Percentiles rank a stretch among this genome's conserved stretches.
Conservation (phyloP, 1,284 basidiomycete genomes). For the Volvariella surrecta region DNA sequence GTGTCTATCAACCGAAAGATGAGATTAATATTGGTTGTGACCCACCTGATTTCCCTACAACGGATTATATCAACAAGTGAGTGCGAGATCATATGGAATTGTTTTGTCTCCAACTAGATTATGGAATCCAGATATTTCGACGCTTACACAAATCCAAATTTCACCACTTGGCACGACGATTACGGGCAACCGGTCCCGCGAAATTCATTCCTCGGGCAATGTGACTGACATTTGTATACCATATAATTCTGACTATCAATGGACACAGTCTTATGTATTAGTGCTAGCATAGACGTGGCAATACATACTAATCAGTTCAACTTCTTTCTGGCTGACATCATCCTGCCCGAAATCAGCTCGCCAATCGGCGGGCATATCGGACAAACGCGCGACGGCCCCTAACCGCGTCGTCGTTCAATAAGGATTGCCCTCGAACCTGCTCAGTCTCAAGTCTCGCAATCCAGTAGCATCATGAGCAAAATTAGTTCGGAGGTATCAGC, state of each 20-base stretch:
- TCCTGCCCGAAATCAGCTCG: not conserved
- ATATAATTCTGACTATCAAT: constrained; percentile 1
- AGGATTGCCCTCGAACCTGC: too few species aligned
- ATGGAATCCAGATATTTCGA: constrained; percentile 22
- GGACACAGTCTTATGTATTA: too few species aligned
- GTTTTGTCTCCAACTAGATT: not conserved
- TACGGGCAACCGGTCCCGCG: constrained; percentile 30
- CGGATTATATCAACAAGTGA: constrained; percentile 47
- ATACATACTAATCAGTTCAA: too few species aligned
- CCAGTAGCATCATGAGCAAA: too few species aligned
- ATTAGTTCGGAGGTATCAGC: too few species aligned
- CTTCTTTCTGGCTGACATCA: not conserved
- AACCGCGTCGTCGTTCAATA: too few species aligned
- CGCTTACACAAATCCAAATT: constrained; percentile 33
- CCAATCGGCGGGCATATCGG: too few species aligned
- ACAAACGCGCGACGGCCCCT: too few species aligned
- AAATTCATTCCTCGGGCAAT: constrained; percentile 26
- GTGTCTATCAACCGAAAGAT: constrained; percentile 55
- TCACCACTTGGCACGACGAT: constrained; percentile 31
- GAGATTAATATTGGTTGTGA: constrained; percentile 63
- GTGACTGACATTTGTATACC: too few species aligned
- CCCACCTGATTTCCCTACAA: constrained; percentile 60
- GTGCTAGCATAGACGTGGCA: too few species aligned
- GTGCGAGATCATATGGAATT: constrained; percentile 12
- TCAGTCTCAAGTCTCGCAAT: too few species aligned